Percentiles rank a stretch among this genome's conserved stretches.
These are phyloP conservation scores for Strobilomyces dryophilus DNA, from an alignment of 768 basidiomycete species.

Conservation along the genomic window DNA sequence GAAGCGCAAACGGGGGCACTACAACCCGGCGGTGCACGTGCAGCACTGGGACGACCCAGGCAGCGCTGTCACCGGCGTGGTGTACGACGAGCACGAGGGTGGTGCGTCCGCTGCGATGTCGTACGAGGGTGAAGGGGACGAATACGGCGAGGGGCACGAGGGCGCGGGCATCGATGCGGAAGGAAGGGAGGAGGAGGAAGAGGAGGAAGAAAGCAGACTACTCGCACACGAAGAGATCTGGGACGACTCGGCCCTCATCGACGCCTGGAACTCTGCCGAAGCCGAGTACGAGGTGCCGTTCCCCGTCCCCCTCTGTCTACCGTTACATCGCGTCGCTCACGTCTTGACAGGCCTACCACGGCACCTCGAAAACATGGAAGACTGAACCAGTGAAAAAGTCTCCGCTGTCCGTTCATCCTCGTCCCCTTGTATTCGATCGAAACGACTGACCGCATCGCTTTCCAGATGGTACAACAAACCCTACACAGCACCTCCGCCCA, in stretches of 20 bases:
- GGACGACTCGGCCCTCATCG: slow-evolving; percentile 81
- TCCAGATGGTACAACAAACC: slow-evolving; percentile 79
- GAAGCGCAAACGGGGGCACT: slow-evolving; percentile 41
- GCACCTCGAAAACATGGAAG: slow-evolving; percentile 68
- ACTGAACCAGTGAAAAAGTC: slow-evolving; percentile 65
- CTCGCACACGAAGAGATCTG: slow-evolving; percentile 75
- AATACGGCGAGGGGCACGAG: slow-evolving; percentile 17
- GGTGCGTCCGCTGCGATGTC: background rate
- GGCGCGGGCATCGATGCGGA: slow-evolving; percentile 21
- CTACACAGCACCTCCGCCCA: slow-evolving; percentile 13
- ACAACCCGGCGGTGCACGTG: slow-evolving; percentile 14
- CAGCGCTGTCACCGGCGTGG: slow-evolving; percentile 19
- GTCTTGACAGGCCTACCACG: slow-evolving; percentile 49
- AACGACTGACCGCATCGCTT: background rate
- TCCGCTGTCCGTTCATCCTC: slow-evolving; percentile 52
- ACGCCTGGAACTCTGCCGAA: slow-evolving; percentile 81
- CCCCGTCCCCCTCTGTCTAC: background rate
- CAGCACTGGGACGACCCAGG: slow-evolving; percentile 47
- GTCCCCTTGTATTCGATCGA: background rate
- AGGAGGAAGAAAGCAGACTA: slow-evolving; percentile 49
- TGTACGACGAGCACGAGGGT: slow-evolving; percentile 29
- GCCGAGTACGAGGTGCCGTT: slow-evolving; percentile 66
- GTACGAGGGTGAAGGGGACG: slow-evolving; percentile 20
- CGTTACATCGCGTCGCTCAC: background rate
- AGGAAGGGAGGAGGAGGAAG: slow-evolving; percentile 39